Conservation (phyloP, 1,284 basidiomycete species). For the Cutaneotrichosporon cutaneum region DNA sequence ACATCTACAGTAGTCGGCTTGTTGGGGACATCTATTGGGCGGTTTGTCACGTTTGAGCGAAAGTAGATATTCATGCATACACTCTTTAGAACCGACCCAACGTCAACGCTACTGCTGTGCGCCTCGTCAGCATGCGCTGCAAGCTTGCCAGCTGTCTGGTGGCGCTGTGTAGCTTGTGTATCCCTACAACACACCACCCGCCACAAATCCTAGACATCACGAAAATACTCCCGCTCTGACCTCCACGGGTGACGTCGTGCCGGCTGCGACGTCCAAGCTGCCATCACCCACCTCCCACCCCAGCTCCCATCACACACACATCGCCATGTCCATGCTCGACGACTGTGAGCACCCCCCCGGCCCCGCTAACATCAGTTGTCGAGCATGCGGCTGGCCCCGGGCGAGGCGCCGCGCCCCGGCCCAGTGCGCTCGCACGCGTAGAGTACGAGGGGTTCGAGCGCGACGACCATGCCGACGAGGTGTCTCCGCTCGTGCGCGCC, state of each 20-base stretch:
- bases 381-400: slow-evolving; percentile 66
- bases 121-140: too few species aligned
- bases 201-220: not conserved
- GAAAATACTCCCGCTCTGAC: not conserved
- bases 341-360: slow-evolving; percentile 63
- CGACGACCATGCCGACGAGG: slow-evolving; percentile 50
- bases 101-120: too few species aligned
- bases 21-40: too few species aligned
- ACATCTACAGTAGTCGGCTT: too few species aligned
- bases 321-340: slow-evolving; percentile 57
- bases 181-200: too few species aligned
- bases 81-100: not conserved
- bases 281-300: not conserved
- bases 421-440: slow-evolving; percentile 60
- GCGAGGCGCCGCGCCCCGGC: not conserved
- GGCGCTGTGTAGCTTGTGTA: too few species aligned
- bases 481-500: slow-evolving; percentile 34
- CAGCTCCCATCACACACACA: not conserved
- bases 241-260: slow-evolving; percentile 5
- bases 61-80: not conserved
- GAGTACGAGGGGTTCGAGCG: slow-evolving; percentile 85
- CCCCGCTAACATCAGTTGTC: slow-evolving; percentile 61
- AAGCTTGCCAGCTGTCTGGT: too few species aligned
- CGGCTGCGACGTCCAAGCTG: not conserved
- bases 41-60: too few species aligned